These are phyloP conservation scores for Haplosporangium sp. DNA, from an alignment of 371 early-diverging fungal genomes.

Conservation along the genomic window DNA sequence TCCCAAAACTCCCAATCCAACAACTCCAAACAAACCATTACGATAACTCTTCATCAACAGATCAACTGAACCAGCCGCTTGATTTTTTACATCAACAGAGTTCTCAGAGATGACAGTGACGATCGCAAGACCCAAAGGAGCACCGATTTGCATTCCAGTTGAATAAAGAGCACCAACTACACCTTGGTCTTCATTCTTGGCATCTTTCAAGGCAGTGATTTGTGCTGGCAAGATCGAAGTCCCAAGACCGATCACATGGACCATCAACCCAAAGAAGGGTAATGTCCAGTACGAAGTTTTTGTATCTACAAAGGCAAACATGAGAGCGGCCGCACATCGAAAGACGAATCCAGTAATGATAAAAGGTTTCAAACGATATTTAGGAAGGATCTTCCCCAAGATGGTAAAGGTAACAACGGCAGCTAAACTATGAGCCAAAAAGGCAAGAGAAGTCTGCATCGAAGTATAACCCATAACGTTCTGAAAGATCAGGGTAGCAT, in stretches of 20 bases:
- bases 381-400: conserved; percentile 35
- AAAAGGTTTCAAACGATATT: conserved; percentile 32
- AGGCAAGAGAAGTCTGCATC: conserved; percentile 38
- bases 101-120: conserved; percentile 44
- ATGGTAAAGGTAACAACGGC: conserved; percentile 22
- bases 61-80: background rate
- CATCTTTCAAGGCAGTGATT: conserved; percentile 44
- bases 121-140: conserved; percentile 37
- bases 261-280: conserved; percentile 33
- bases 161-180: conserved; percentile 46
- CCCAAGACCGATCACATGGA: conserved; percentile 39
- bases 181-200: conserved; percentile 45
- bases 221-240: conserved; percentile 34
- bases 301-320: conserved; percentile 29
- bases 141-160: conserved; percentile 37
- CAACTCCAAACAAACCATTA: conserved; percentile 42
- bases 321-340: conserved; percentile 24
- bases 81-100: conserved; percentile 9
- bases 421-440: conserved; percentile 31
- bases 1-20: conserved; percentile 36
- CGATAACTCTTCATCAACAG: conserved; percentile 43
- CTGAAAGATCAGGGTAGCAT: conserved; percentile 40
- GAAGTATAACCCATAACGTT: conserved; percentile 39
- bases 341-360: conserved; percentile 35
- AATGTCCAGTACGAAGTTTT: conserved; percentile 46